Evolutionary conservation across 164 flowering plant genomes (phyloP).

Genomic region (Liquidambar formosana): DNA sequence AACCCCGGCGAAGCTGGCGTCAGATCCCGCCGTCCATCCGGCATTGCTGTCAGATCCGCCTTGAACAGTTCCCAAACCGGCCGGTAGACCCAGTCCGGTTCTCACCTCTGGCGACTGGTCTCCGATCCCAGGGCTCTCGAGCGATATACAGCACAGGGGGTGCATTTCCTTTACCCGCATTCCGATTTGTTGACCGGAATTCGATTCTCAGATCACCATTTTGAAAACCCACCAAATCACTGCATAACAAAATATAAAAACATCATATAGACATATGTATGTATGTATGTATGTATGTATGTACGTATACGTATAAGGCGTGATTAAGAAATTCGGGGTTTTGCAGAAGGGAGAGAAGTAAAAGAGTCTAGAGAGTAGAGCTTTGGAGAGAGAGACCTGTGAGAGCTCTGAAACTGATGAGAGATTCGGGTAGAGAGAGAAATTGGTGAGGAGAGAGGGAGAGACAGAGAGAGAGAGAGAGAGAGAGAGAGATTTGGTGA

Average conservation of each 20-base stretch:
- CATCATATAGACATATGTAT: no score
- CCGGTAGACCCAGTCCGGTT: conserved; percentile 19
- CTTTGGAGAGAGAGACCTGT: conserved; percentile 1
- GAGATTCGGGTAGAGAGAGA: conserved; percentile 8
- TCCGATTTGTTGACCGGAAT: conserved; percentile 10
- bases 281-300: no score
- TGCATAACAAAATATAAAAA: not conserved
- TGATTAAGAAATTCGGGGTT: not conserved
- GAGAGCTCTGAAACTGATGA: conserved; percentile 40
- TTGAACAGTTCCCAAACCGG: not conserved
- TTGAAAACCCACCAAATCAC: not conserved
- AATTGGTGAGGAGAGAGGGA: not conserved
- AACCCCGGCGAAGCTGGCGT: conserved; percentile 65
- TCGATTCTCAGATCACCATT: conserved; percentile 15
- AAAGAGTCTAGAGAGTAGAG: not conserved
- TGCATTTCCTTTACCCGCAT: conserved; percentile 89
- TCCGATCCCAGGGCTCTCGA: conserved; percentile 54
- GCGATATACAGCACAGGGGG: conserved; percentile 79
- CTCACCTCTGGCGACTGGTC: conserved; percentile 38
- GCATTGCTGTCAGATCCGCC: conserved; percentile 52
- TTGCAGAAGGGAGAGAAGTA: not conserved
- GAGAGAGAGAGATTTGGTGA: not conserved
- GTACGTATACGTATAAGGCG: no score
- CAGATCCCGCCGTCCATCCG: conserved; percentile 37
- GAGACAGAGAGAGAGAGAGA: conserved; percentile 12